phyloP scores from a whole-genome alignment of 2,329 filamentous ascomycete genomes.

The Fusarium hainanense region DNA sequence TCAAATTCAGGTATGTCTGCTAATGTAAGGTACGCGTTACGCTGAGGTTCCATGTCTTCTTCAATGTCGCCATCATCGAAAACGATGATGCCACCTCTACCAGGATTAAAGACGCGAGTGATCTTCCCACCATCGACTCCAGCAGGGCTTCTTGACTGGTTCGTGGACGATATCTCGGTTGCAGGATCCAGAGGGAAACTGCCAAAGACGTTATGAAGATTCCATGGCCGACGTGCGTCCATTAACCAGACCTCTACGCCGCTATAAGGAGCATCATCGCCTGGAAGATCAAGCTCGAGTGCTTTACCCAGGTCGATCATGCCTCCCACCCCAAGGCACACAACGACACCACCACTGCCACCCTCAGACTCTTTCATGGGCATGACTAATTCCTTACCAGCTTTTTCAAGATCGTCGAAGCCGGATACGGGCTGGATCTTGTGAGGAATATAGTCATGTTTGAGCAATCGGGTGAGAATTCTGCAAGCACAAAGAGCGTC shows the following conservation, averaged over 20 bases:
- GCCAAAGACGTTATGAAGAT: slow-evolving; percentile 91
- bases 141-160: slow-evolving; percentile 63
- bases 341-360: slow-evolving; percentile 86
- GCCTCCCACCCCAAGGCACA: slow-evolving; percentile 93
- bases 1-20: slow-evolving; percentile 91
- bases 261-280: slow-evolving; percentile 74
- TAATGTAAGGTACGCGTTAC: slow-evolving; percentile 85
- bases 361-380: slow-evolving; percentile 89
- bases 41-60: slow-evolving; percentile 78
- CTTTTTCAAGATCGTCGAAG: slow-evolving; percentile 87
- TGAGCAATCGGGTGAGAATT: slow-evolving; percentile 91
- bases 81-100: slow-evolving; percentile 88
- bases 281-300: slow-evolving; percentile 74
- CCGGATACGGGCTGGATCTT: slow-evolving; percentile 96
- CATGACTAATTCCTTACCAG: slow-evolving; percentile 80
- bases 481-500: slow-evolving; percentile 96
- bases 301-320: slow-evolving; percentile 87
- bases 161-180: slow-evolving; percentile 58
- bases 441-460: slow-evolving; percentile 96
- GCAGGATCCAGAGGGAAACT: slow-evolving; percentile 69
- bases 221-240: slow-evolving; percentile 93
- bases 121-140: slow-evolving; percentile 82
- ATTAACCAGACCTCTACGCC: slow-evolving; percentile 97
- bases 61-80: slow-evolving; percentile 97
- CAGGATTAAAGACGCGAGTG: slow-evolving; percentile 76